Evolutionary conservation across 78 protist genomes (phyloP).

Genomic region (Creolimax fragrantissima): DNA sequence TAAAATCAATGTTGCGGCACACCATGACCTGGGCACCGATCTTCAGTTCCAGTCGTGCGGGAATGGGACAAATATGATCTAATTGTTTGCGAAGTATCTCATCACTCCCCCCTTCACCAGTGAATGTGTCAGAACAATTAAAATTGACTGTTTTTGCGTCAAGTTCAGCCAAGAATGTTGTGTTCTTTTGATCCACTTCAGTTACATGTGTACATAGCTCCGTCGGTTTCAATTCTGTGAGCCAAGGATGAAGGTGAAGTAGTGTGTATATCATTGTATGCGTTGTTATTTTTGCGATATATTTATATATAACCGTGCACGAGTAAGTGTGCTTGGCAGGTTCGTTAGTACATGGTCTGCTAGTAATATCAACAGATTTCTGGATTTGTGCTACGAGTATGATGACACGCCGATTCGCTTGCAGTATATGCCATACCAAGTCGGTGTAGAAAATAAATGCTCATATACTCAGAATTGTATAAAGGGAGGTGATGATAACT

Average conservation of each 20-base stretch:
- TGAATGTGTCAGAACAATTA: neutral
- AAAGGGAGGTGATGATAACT: too few species aligned
- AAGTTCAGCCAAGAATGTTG: neutral
- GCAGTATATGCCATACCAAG: too few species aligned
- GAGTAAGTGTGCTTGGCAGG: neutral
- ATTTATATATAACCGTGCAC: neutral
- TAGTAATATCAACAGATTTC: too few species aligned
- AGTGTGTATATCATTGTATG: neutral
- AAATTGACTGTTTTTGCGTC: neutral
- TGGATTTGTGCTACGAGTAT: too few species aligned
- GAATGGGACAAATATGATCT: neutral
- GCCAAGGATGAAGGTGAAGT: too few species aligned
- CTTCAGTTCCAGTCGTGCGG: neutral
- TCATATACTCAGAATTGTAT: too few species aligned
- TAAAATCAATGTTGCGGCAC: conserved; percentile 10
- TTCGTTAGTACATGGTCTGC: too few species aligned
- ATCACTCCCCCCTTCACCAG: neutral
- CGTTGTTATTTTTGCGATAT: too few species aligned
- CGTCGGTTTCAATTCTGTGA: neutral
- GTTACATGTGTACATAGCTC: conserved; percentile 6
- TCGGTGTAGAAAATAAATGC: too few species aligned
- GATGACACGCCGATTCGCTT: too few species aligned
- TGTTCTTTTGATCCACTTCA: neutral
- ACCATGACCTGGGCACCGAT: conserved; percentile 62
- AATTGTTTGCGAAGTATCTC: neutral